These are phyloP conservation scores for Vigna hirtella DNA, from an alignment of 306 rosid species.

Conservation along the genomic window DNA sequence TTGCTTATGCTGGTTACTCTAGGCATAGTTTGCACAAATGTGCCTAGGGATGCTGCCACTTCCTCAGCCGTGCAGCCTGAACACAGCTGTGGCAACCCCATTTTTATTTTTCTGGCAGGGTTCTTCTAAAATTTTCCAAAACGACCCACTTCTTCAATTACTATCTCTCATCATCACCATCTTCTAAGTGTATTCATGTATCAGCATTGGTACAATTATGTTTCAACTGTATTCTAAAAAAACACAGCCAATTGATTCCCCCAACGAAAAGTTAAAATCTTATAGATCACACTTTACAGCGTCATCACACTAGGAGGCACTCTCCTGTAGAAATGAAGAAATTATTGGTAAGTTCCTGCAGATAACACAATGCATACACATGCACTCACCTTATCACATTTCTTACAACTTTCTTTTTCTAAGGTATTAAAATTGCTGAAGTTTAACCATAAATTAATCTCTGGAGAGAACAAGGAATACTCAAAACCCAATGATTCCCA, in stretches of 20 bases:
- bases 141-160: slow-evolving; percentile 23
- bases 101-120: slow-evolving; percentile 38
- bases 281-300: slow-evolving; percentile 29
- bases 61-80: slow-evolving; percentile 67
- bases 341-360: slow-evolving; percentile 32
- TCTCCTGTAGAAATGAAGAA: slow-evolving; percentile 46
- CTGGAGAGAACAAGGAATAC: slow-evolving; percentile 18
- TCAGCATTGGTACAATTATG: slow-evolving; percentile 36
- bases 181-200: slow-evolving; percentile 27
- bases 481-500: slow-evolving; percentile 10
- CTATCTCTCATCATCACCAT: slow-evolving; percentile 3
- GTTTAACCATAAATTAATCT: slow-evolving; percentile 31
- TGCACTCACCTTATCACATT: slow-evolving; percentile 1
- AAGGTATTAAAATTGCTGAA: slow-evolving; percentile 15
- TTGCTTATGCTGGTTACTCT: slow-evolving; percentile 52
- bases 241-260: slow-evolving; percentile 29
- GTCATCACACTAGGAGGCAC: slow-evolving; percentile 27
- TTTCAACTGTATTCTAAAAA: slow-evolving; percentile 30
- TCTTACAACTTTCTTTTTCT: not conserved
- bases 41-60: slow-evolving; percentile 60
- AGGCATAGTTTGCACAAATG: slow-evolving; percentile 58
- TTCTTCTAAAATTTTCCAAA: slow-evolving; percentile 42
- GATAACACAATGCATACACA: slow-evolving; percentile 14
- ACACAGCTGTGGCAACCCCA: slow-evolving; percentile 77
- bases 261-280: slow-evolving; percentile 21